Percentiles rank a stretch among this genome's conserved stretches.
Conservation (phyloP, 2,329 filamentous ascomycete genomes). For the Raffaelea ambrosiae region DNA sequence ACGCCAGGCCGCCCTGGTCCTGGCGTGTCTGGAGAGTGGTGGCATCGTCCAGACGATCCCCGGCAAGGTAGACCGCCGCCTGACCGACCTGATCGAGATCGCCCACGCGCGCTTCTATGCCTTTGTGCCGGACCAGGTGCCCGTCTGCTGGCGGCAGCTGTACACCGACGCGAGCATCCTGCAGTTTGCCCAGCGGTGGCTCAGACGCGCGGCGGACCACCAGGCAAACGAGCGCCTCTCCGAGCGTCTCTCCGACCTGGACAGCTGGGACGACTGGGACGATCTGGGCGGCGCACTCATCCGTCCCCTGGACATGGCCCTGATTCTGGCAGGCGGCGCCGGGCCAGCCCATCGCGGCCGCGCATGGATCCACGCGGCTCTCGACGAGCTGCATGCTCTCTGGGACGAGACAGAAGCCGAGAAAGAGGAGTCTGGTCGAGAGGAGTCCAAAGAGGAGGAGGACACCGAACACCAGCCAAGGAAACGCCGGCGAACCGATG, state of each 20-base stretch:
- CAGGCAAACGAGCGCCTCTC: neutral
- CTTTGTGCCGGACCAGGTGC: constrained; percentile 59
- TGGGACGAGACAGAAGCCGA: constrained; percentile 10
- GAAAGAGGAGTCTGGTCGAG: neutral
- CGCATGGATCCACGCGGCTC: constrained; percentile 40
- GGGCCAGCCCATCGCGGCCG: constrained; percentile 36
- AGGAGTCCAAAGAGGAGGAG: neutral
- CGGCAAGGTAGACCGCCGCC: constrained; percentile 24
- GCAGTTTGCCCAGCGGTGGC: constrained; percentile 34
- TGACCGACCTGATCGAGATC: constrained; percentile 49
- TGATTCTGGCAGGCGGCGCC: constrained; percentile 66
- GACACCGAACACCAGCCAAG: constrained; percentile 6
- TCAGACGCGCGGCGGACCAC: neutral
- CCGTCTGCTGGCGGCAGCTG: constrained; percentile 58
- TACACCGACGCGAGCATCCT: constrained; percentile 65
- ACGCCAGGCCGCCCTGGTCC: too few relatives aligned
- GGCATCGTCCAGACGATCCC: too few relatives aligned
- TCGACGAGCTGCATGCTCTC: constrained; percentile 32
- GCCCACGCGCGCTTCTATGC: constrained; percentile 62
- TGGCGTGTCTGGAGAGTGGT: too few relatives aligned
- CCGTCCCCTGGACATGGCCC: constrained; percentile 60
- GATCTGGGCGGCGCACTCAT: constrained; percentile 39
- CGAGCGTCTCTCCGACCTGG: too few relatives aligned
- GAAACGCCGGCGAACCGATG: constrained; percentile 3
- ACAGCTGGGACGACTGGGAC: constrained; percentile 27